A percentile compares a stretch with the other conserved stretches of the same genome.
phyloP scores from a whole-genome alignment of 192 early-diverging fungal genomes.

The Backusella psychrophila region DNA sequence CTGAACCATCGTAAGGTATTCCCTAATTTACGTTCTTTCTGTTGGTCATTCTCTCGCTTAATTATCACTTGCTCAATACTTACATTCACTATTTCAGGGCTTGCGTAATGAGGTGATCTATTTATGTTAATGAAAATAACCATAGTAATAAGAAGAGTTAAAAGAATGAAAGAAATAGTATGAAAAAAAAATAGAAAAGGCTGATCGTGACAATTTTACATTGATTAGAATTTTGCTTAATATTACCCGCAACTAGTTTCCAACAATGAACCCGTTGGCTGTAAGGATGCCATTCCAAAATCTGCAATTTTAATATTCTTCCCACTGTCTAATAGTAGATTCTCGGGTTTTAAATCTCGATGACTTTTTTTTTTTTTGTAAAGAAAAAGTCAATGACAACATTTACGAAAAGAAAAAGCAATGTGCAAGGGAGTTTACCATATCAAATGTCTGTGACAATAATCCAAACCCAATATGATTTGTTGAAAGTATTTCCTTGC shows the following conservation, averaged over 20 bases:
- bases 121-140: background rate
- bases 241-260: constrained; percentile 67
- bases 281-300: constrained; percentile 81
- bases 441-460: constrained; percentile 65
- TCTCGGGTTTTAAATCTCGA: constrained; percentile 92
- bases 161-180: background rate
- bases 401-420: background rate
- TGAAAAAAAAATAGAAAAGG: background rate
- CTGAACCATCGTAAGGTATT: constrained; percentile 59
- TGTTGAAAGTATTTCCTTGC: constrained; percentile 74
- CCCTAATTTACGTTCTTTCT: constrained; percentile 36
- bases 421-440: constrained; percentile 43
- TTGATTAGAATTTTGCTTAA: constrained; percentile 15
- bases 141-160: background rate
- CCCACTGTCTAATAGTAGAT: constrained; percentile 53
- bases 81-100: constrained; percentile 70
- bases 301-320: constrained; percentile 83
- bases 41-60: background rate
- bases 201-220: background rate
- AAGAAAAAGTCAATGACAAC: background rate
- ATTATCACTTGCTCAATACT: background rate
- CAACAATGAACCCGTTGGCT: constrained; percentile 48
- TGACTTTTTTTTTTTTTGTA: constrained; percentile 45
- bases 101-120: constrained; percentile 72
- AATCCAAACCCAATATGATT: constrained; percentile 65